A percentile compares a stretch with the other conserved stretches of the same genome.
Conservation (phyloP, 495 filamentous ascomycete species). For the Penicillium riverlandense region DNA sequence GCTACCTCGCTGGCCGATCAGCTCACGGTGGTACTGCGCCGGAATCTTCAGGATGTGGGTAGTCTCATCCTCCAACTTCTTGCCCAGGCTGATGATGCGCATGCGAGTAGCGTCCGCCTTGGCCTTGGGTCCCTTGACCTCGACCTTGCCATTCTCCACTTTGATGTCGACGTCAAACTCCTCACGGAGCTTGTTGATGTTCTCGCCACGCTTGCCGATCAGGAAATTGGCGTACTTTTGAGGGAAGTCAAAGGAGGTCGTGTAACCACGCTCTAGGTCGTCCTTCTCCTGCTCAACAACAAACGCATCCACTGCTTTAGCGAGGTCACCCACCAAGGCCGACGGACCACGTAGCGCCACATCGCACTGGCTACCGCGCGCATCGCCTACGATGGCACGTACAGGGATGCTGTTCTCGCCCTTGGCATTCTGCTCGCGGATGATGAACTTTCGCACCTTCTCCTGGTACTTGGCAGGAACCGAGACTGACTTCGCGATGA, state of each 20-base stretch:
- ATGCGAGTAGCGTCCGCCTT: conserved; percentile 78
- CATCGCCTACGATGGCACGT: conserved; percentile 51
- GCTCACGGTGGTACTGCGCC: conserved; percentile 74
- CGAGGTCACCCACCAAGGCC: conserved; percentile 60
- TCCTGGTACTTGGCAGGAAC: conserved; percentile 75
- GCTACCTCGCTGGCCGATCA: conserved; percentile 58
- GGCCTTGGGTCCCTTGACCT: conserved; percentile 63
- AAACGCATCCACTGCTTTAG: conserved; percentile 63
- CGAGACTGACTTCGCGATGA: conserved; percentile 57
- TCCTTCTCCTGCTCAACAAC: conserved; percentile 78
- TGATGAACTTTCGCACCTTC: conserved; percentile 70
- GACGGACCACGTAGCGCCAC: conserved; percentile 72
- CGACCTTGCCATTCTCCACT: conserved; percentile 64
- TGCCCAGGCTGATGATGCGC: conserved; percentile 66
- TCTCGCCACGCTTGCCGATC: conserved; percentile 86
- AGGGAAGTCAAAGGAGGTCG: conserved; percentile 80
- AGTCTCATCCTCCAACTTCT: conserved; percentile 79
- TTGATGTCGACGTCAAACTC: conserved; percentile 97
- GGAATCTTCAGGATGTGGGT: conserved; percentile 83
- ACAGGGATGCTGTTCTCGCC: conserved; percentile 62
- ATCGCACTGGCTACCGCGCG: conserved; percentile 34
- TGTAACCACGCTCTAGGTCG: conserved; percentile 82
- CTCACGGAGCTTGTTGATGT: conserved; percentile 90
- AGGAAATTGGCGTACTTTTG: conserved; percentile 89
- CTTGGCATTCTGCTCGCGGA: conserved; percentile 64